Evolutionary conservation across 352 stramenopile genomes (phyloP), one percentile per base, ranked within the genome.

Genomic region (Phytophthora cryptogea): DNA sequence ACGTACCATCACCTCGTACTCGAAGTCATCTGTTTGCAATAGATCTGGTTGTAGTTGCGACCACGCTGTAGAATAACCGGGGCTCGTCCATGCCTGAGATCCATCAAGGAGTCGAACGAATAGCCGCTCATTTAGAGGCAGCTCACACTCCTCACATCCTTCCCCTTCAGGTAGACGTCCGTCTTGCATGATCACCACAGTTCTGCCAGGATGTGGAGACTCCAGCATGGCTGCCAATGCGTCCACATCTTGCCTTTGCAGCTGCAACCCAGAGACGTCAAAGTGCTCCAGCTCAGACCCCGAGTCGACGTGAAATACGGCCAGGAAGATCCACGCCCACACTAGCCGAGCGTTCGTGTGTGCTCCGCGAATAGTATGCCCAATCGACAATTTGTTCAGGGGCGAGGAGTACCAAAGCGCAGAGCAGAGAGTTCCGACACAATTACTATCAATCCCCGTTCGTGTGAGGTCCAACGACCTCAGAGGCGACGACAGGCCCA

Each of bases 261-360:
- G 37, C 14, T 66, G 53, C n/a, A 79, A 54, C 4, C 54, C 59
- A 13, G 69, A 63, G 17, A 75, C 50, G 32, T 70, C 57, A 23
- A 75, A 52, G 30, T 72, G 57, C 14, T 59, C 31, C 9, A 84
- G 52, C 13, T 47, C 52, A 1, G 50, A 68, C 4, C 50, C 33
- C 5, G 72, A 76, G 47, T 81, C 72, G 0, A 53, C 59, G 32
- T 85, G 75, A 54, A 85, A 80, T 0, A 76, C 57, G 16, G 60
- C 72, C 28, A 76, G 54, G 14, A 67, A 75, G 43, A 85, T 70
- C 75, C 75, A 85, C 11, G 54, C 61, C 70, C 70, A 79, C 10
- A 76, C 16, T 39, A 69, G 16, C 2, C 30, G 40, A 16, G 52
- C 42, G 33, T 63, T 70, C n/a, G 31, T 35, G 6, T 66, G 51